Evolutionary conservation across 805 yeast genomes (phyloP).

Genomic region (Candida silvicultrix): DNA sequence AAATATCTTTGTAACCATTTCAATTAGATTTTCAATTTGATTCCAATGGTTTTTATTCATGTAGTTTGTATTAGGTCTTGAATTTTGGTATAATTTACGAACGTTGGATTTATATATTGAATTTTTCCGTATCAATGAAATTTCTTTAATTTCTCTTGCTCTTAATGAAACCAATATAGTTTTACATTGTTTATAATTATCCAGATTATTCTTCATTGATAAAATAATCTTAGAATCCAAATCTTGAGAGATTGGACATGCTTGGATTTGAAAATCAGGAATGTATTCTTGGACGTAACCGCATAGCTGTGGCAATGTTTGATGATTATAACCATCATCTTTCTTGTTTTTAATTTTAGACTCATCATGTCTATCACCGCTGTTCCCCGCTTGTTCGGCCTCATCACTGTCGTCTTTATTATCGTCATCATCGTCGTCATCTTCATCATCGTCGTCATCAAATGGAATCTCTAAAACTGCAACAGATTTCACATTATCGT

Average conservation of each 20-base stretch:
- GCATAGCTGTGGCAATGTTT: slow-evolving; percentile 23
- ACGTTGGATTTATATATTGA: slow-evolving; percentile 3
- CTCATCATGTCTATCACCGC: too few species aligned
- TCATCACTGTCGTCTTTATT: too few species aligned
- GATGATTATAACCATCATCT: neutral
- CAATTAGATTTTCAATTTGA: slow-evolving; percentile 9
- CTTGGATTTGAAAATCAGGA: slow-evolving; percentile 37
- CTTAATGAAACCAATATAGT: slow-evolving; percentile 29
- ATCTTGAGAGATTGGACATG: slow-evolving; percentile 45
- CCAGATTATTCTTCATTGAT: slow-evolving; percentile 49
- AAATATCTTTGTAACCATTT: neutral
- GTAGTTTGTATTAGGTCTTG: slow-evolving; percentile 3
- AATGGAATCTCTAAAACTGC: slow-evolving; percentile 22
- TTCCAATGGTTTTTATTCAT: slow-evolving; percentile 5
- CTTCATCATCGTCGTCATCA: slow-evolving; percentile 4
- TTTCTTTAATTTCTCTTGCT: slow-evolving; percentile 31
- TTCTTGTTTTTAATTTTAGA: too few species aligned
- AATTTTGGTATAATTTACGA: slow-evolving; percentile 7
- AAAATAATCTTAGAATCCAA: slow-evolving; percentile 40
- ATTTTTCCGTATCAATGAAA: slow-evolving; percentile 20
- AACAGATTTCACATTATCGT: slow-evolving; percentile 20
- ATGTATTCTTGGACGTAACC: slow-evolving; percentile 18
- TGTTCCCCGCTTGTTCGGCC: too few species aligned
- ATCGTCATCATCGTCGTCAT: slow-evolving; percentile 14
- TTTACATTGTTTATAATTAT: slow-evolving; percentile 16